These are phyloP conservation scores for Porogramme epimiltina DNA, from an alignment of 1,284 basidiomycete species.

Conservation along the genomic window DNA sequence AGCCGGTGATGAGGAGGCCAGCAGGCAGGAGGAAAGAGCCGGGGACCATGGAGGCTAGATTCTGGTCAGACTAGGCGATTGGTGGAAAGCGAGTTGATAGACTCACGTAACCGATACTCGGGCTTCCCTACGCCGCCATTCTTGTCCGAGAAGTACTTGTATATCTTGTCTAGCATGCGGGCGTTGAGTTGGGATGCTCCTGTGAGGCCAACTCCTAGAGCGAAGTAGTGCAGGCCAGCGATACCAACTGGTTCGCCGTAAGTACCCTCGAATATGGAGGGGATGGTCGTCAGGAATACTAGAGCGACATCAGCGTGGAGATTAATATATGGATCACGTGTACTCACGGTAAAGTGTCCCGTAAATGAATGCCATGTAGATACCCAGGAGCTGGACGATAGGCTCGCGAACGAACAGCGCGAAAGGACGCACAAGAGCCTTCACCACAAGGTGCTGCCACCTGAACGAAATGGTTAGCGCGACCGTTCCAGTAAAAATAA, in stretches of 20 bases:
- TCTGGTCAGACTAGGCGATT: neutral
- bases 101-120: slow-evolving; percentile 45
- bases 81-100: neutral
- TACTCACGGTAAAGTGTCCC: slow-evolving; percentile 56
- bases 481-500: neutral
- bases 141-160: slow-evolving; percentile 48
- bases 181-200: slow-evolving; percentile 62
- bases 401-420: slow-evolving; percentile 46
- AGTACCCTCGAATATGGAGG: slow-evolving; percentile 54
- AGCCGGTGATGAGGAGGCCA: slow-evolving; percentile 67
- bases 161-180: slow-evolving; percentile 54
- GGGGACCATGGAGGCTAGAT: slow-evolving; percentile 60
- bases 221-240: slow-evolving; percentile 63
- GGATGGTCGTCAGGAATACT: slow-evolving; percentile 69
- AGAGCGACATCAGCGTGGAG: slow-evolving; percentile 5
- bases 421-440: slow-evolving; percentile 47
- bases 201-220: slow-evolving; percentile 58
- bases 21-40: slow-evolving; percentile 55
- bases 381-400: slow-evolving; percentile 44
- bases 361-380: slow-evolving; percentile 55
- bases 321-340: neutral
- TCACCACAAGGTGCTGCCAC: slow-evolving; percentile 40
- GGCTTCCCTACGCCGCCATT: slow-evolving; percentile 59
- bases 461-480: slow-evolving; percentile 15
- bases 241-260: slow-evolving; percentile 57